Conservation (phyloP, 176 grass and related monocot species). For the Poa annua region DNA sequence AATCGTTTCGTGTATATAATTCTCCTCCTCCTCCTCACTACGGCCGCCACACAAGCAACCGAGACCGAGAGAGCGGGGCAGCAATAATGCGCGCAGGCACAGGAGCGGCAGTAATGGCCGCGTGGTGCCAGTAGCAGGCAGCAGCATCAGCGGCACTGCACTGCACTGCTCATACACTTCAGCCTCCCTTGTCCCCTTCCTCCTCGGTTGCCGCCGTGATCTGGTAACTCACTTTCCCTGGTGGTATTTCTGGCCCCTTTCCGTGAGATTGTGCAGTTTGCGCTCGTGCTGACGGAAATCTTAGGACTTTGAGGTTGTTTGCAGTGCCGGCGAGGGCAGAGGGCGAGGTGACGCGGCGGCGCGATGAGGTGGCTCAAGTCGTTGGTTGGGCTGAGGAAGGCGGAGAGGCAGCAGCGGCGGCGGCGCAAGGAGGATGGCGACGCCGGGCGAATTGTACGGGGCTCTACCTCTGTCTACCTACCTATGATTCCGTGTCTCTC, state of each 20-base stretch:
- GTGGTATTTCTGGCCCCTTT: not conserved
- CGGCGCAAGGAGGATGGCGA: slow-evolving; percentile 52
- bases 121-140: slow-evolving; percentile 29
- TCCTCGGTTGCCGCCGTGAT: slow-evolving; percentile 28
- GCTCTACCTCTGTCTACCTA: slow-evolving; percentile 8
- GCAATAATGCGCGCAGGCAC: slow-evolving; percentile 50
- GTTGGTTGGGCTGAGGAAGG: slow-evolving; percentile 72
- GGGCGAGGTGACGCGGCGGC: slow-evolving; percentile 28
- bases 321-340: not conserved
- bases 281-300: not conserved
- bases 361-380: slow-evolving; percentile 82
- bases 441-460: slow-evolving; percentile 34
- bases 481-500: not conserved
- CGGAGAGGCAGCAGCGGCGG: slow-evolving; percentile 54
- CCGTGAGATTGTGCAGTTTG: not conserved
- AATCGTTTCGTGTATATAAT: not conserved
- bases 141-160: not conserved
- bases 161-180: not conserved
- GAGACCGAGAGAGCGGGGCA: not conserved
- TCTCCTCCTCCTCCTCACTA: not conserved
- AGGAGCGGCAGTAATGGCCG: slow-evolving; percentile 50
- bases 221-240: not conserved
- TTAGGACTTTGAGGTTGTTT: slow-evolving; percentile 10
- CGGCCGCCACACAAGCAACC: slow-evolving; percentile 5
- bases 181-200: not conserved